Evolutionary conservation across 2,329 filamentous ascomycete species (phyloP), one percentile per base, ranked within the genome.

Genomic region (Periconia macrospinosa): DNA sequence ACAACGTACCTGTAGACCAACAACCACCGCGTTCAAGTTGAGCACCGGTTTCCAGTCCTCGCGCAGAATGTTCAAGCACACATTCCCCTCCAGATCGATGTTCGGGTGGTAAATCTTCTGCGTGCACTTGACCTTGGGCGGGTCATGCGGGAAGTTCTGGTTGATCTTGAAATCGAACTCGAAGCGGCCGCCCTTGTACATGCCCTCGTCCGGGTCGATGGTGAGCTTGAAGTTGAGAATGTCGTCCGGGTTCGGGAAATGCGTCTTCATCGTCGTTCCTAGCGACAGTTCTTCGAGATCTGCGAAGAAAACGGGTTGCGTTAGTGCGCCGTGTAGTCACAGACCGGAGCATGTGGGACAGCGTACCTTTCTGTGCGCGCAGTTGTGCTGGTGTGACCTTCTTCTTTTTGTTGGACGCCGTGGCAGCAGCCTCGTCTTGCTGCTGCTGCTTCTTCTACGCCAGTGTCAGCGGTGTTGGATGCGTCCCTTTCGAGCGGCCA

Each of bases 51-150:
- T 99, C 94, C 94, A 99, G 79, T 99, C 94, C 78, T 99, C 94
- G 57, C 94, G 83, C 69, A 99, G 77, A 67, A 99, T 99, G 75
- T 99, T 99, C 69, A 99, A 78, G 79, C 94, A 99, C 58, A 99
- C 92, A 72, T 99, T 99, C 65, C 94, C 94, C 73, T 97, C 91
- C 41, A 96, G 83, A 70, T 99, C 94, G 72, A 99, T 99, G 76
- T 99, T 99, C 6, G 94, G 94, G 74, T 99, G 94, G 79, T 99
- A 99, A 67, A 99, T 97, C 82, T 96, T 97, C 78, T 99, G 91
- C 64, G 87, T 89, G 79, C 94, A 97, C 70, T 90, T 94, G 65
- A 99, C 94, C 78, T 97, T 97, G 18, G 94, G 94, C 58, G 94
- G 92, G 74, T 97, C 92, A 78, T 97, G 94, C 0, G 94, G 94